phyloP scores from a whole-genome alignment of 148 eudicot species.

The Spergularia bocconei region DNA sequence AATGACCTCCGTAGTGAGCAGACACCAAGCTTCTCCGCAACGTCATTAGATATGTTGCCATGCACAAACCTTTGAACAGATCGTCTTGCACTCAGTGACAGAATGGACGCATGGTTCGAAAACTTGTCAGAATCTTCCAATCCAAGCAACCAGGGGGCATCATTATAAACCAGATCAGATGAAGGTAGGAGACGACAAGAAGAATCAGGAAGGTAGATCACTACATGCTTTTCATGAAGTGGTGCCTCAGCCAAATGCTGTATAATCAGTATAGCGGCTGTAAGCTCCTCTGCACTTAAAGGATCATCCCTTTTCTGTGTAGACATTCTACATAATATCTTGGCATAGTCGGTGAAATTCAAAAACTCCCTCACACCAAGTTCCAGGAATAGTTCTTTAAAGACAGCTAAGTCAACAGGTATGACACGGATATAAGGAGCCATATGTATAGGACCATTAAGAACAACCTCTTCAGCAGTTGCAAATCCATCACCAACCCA shows the following conservation, averaged over 20 bases:
- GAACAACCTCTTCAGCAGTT: slow-evolving; percentile 87
- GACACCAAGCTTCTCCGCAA: slow-evolving; percentile 97
- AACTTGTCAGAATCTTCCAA: slow-evolving; percentile 55
- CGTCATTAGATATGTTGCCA: slow-evolving; percentile 93
- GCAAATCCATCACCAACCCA: slow-evolving; percentile 99
- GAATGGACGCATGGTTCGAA: slow-evolving; percentile 40
- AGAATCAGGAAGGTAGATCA: slow-evolving; percentile 77
- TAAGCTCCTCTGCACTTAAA: slow-evolving; percentile 70
- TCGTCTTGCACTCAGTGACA: slow-evolving; percentile 49
- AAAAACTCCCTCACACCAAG: slow-evolving; percentile 81
- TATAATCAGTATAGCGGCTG: slow-evolving; percentile 80
- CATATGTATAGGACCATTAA: slow-evolving; percentile 92
- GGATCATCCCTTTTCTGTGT: slow-evolving; percentile 56
- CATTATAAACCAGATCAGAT: slow-evolving; percentile 86
- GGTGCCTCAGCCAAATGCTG: slow-evolving; percentile 87
- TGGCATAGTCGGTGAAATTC: slow-evolving; percentile 69
- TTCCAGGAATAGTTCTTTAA: slow-evolving; percentile 83
- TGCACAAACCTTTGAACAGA: slow-evolving; percentile 87
- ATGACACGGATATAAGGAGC: slow-evolving; percentile 97
- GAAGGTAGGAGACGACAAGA: slow-evolving; percentile 67
- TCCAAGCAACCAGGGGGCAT: slow-evolving; percentile 99
- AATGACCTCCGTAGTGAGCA: slow-evolving; percentile 88
- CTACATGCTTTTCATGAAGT: slow-evolving; percentile 51
- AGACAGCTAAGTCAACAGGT: slow-evolving; percentile 93
- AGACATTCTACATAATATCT: slow-evolving; percentile 77